Percentiles rank a stretch among this genome's conserved stretches.
Conservation (phyloP, 768 basidiomycete species). For the Pulveroboletus ravenelii region DNA sequence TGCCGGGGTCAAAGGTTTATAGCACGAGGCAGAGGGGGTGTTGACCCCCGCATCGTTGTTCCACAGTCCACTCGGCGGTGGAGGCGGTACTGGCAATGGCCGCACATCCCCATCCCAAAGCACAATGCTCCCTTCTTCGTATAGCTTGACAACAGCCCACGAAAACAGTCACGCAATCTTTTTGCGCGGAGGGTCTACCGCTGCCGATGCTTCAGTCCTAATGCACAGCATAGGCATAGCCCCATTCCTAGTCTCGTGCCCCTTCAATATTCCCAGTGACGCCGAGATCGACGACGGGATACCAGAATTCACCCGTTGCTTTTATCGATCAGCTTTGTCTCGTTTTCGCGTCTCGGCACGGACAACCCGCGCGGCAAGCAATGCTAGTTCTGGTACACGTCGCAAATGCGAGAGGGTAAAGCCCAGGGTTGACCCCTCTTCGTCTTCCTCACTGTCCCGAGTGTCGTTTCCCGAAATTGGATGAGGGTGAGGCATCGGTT, state of each 20-base stretch:
- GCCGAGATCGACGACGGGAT: neutral
- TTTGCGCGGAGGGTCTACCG: slow-evolving; percentile 23
- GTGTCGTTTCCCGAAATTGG: neutral
- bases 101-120: slow-evolving; percentile 65
- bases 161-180: slow-evolving; percentile 68
- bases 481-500: slow-evolving; percentile 9
- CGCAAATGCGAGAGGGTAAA: slow-evolving; percentile 74
- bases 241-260: neutral
- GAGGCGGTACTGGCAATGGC: slow-evolving; percentile 26
- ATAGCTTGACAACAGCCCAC: slow-evolving; percentile 58
- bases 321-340: slow-evolving; percentile 43
- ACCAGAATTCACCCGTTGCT: slow-evolving; percentile 14
- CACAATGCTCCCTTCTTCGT: slow-evolving; percentile 69
- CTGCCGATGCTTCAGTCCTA: neutral
- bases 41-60: slow-evolving; percentile 27
- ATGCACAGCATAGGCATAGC: neutral
- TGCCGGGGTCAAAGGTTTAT: neutral
- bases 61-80: slow-evolving; percentile 42
- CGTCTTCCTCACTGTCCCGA: neutral
- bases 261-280: neutral
- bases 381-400: slow-evolving; percentile 67
- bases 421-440: slow-evolving; percentile 31
- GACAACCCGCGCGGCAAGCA: slow-evolving; percentile 62
- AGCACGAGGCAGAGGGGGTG: slow-evolving; percentile 25
- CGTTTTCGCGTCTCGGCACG: slow-evolving; percentile 54